Evolutionary conservation across 495 filamentous ascomycete species (phyloP).

Genomic region (Xylaria telfairii): DNA sequence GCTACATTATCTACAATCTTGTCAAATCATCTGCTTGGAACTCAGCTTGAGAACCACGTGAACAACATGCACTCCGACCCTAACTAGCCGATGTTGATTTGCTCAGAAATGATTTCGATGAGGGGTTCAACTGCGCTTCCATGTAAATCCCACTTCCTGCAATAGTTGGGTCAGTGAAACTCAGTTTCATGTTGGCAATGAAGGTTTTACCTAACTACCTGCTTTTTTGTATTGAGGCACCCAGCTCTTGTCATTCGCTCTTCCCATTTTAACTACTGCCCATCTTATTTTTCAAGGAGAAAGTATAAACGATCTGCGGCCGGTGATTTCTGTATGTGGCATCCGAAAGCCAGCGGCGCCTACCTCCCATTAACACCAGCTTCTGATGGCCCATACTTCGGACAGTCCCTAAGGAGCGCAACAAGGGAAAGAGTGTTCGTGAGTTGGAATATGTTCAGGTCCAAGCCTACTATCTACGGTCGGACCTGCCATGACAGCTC

Average conservation of each 20-base stretch:
- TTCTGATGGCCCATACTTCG: background rate
- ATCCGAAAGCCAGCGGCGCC: background rate
- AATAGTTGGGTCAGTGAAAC: background rate
- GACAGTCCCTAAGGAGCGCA: background rate
- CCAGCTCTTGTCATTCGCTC: background rate
- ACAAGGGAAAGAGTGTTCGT: background rate
- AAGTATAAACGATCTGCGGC: background rate
- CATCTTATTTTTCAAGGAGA: background rate
- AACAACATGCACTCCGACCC: background rate
- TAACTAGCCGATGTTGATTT: background rate
- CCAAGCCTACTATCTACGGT: background rate
- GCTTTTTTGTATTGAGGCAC: background rate
- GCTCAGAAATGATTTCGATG: background rate
- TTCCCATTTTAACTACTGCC: background rate
- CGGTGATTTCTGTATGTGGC: background rate
- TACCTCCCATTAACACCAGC: constrained; percentile 9
- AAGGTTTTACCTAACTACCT: background rate
- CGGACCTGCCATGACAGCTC: background rate
- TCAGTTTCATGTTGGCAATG: background rate
- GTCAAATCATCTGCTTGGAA: background rate
- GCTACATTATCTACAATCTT: background rate
- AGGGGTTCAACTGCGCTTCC: background rate
- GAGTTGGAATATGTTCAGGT: background rate
- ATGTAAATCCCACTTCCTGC: background rate
- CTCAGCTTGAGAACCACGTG: background rate